Conservation (phyloP, 176 grass and related monocot species). For the sorghum (Sorghum bicolor) region Sorghum_bicolor_NCBIv3 NC_012876.2:5637501-5638000, state of each 20-base stretch:
- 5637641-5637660: neutral
- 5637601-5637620: slow-evolving; percentile 71
- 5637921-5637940: neutral
- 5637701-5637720: slow-evolving; percentile 40
- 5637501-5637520: neutral
- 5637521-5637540: neutral
- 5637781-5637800: slow-evolving; percentile 74
- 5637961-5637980: neutral
- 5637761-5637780: slow-evolving; percentile 54
- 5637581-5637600: slow-evolving; percentile 40
- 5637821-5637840: slow-evolving; percentile 68
- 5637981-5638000: neutral
- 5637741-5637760: slow-evolving; percentile 63
- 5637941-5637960: neutral
- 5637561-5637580: neutral
- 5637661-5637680: neutral
- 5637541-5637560: neutral
- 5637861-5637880: neutral
- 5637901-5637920: neutral
- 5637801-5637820: slow-evolving; percentile 85
- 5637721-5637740: slow-evolving; percentile 37
- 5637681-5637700: neutral
- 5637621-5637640: neutral
- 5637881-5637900: neutral
- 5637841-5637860: slow-evolving; percentile 32